phyloP scores from a whole-genome alignment of 1,139 yeast species.

The Yamadazyma pseudoaaseri region DNA sequence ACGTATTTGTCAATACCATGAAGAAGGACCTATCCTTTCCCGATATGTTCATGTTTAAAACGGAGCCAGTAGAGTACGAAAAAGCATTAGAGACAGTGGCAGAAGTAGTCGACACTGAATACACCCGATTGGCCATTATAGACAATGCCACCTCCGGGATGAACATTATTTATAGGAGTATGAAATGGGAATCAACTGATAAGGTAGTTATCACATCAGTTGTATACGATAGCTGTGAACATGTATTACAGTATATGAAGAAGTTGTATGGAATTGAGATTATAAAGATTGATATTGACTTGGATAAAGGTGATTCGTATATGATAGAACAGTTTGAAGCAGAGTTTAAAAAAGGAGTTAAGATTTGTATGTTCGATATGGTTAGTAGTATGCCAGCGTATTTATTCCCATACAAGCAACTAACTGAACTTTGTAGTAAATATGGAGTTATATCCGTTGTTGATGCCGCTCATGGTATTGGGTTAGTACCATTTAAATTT shows the following conservation, averaged over 20 bases:
- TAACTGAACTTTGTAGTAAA: constrained; percentile 47
- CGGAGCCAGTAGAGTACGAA: constrained; percentile 22
- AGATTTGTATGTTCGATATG: constrained; percentile 56
- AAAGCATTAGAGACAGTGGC: constrained; percentile 34
- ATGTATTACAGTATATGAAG: constrained; percentile 49
- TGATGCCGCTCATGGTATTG: constrained; percentile 75
- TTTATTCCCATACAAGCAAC: constrained; percentile 51
- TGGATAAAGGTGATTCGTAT: constrained; percentile 51
- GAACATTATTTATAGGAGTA: constrained; percentile 57
- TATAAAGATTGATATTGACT: constrained; percentile 43
- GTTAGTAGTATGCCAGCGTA: constrained; percentile 67
- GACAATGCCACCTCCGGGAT: constrained; percentile 64
- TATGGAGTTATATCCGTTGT: constrained; percentile 53
- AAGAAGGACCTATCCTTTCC: constrained; percentile 34
- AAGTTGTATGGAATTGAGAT: constrained; percentile 42
- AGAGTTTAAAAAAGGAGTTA: constrained; percentile 26
- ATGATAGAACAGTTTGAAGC: constrained; percentile 41
- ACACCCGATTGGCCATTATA: constrained; percentile 46
- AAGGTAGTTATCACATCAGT: constrained; percentile 50
- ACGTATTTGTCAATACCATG: constrained; percentile 23
- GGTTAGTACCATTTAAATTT: constrained; percentile 48
- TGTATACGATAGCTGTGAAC: constrained; percentile 58
- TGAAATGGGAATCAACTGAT: constrained; percentile 55
- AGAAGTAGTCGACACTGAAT: constrained; percentile 42
- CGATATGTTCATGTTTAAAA: constrained; percentile 34